Conservation (phyloP, 345 rosid genomes). For the Melaleuca alternifolia region DNA sequence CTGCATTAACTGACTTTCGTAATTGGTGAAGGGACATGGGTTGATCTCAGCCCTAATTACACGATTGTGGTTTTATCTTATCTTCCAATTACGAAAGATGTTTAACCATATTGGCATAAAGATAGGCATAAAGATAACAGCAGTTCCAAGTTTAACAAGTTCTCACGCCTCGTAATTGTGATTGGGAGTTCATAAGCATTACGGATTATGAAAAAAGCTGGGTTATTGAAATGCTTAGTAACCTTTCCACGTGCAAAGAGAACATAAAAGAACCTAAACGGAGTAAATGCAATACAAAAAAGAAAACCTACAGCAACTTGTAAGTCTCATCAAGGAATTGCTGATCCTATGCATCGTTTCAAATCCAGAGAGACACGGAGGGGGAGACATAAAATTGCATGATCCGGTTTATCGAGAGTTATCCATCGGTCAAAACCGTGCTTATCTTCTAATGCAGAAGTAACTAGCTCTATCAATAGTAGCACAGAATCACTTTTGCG, state of each 20-base stretch:
- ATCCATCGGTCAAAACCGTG: background rate
- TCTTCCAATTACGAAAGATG: background rate
- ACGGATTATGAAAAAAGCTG: background rate
- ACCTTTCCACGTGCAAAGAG: fast-evolving
- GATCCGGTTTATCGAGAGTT: background rate
- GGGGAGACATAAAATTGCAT: background rate
- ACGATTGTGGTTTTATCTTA: background rate
- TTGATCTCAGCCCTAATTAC: background rate
- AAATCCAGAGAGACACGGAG: fast-evolving
- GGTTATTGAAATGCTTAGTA: background rate
- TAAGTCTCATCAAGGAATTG: background rate
- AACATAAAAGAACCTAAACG: background rate
- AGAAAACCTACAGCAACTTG: background rate
- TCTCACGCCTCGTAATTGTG: background rate
- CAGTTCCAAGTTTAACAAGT: background rate
- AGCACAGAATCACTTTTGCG: background rate
- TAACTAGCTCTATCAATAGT: background rate
- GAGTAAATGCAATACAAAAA: background rate
- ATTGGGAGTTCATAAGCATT: fast-evolving
- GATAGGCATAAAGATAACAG: background rate
- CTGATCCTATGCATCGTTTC: fast-evolving
- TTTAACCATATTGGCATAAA: background rate
- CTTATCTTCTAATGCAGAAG: background rate
- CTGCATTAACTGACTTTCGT: background rate
- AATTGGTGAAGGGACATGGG: background rate